Base-by-base conservation (phyloP, 441 rosid genomes). In the Populus hybrid region DNA sequence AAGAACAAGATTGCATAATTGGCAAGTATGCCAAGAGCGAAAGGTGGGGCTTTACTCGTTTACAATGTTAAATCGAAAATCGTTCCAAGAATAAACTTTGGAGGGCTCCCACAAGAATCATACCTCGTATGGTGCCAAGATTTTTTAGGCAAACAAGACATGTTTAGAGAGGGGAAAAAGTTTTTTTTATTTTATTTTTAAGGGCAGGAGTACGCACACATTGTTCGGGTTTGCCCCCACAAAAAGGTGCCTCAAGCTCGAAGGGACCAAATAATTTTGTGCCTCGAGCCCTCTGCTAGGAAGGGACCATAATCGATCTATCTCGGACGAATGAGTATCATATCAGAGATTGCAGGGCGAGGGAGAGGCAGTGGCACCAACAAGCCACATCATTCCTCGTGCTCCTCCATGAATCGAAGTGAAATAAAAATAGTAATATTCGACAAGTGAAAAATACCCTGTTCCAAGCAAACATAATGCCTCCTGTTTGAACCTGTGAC, bases 361-460 rank as follows among this genome's bases (percentile, higher is more conserved):
- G 35, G 30, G 46, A 24, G 36, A 26, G 38, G 64, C 14, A 20
- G 35, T 20, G 16, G 34, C 50, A 23, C 75, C 67, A 78, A 70
- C 86, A 83, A 69, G 78, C 84, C 77, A 73, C 88, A 90, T 88
- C 91, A 88, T 88, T 88, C 89, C 87, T 89, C 93, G 88, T 87
- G 89, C 90, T 81, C 63, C 16, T 59, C 78, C 40, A 59, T 38
- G 54, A 42, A 81, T 61, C 46, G 21, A 23, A 26, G 42, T 38
- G 21, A 26, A 23, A 11, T 5, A 10, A 12, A 74, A 72, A 7
- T 21, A 72, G 28, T 24, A 16, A 68, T 11, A 28, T 2, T 50
- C 14, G 65, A 73, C 36, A 36, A 73, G 6, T n/a, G 8, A 73
- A 71, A 36, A 67, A 76, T n/a, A 75, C 80, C 73, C 78, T 77